Evolutionary conservation across 2,329 filamentous ascomycete genomes (phyloP).

Genomic region (Fusarium kyushuense): DNA sequence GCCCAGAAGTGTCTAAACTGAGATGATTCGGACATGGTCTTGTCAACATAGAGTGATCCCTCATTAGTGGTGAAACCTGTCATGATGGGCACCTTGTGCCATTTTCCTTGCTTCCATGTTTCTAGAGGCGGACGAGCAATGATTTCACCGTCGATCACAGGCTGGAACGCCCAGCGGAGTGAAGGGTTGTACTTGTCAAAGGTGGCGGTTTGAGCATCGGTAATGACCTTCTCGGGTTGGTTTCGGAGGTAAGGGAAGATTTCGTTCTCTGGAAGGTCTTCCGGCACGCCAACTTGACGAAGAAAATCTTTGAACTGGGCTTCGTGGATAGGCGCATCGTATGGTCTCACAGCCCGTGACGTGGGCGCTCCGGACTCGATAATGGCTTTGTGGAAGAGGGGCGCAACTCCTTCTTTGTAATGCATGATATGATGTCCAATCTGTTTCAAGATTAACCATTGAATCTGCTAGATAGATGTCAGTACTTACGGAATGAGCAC

Average conservation of each 20-base stretch:
- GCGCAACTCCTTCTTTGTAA: constrained; percentile 55
- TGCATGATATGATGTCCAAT: constrained; percentile 76
- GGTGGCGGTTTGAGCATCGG: constrained; percentile 56
- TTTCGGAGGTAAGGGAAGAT: constrained; percentile 64
- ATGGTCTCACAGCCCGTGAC: constrained; percentile 64
- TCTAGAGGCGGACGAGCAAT: constrained; percentile 69
- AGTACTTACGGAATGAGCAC: constrained; percentile 61
- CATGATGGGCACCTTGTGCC: constrained; percentile 61
- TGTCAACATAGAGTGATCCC: constrained; percentile 73
- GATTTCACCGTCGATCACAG: constrained; percentile 71
- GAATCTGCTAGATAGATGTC: fast-evolving
- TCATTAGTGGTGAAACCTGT: constrained; percentile 79
- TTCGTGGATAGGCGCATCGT: constrained; percentile 70
- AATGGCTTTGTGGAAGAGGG: constrained; percentile 65
- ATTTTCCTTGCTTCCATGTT: constrained; percentile 59
- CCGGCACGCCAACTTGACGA: constrained; percentile 22
- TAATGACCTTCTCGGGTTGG: constrained; percentile 46
- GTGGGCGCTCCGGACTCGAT: constrained; percentile 68
- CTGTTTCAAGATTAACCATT: constrained; percentile 50
- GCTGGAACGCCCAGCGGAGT: constrained; percentile 73
- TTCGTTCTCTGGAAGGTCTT: constrained; percentile 18
- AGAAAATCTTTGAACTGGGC: constrained; percentile 60
- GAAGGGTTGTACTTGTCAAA: constrained; percentile 60
- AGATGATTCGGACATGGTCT: constrained; percentile 57
- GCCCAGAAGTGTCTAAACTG: constrained; percentile 72